phyloP scores from a whole-genome alignment of 2,329 filamentous ascomycete species.

The Ceratocystis huliohia region DNA sequence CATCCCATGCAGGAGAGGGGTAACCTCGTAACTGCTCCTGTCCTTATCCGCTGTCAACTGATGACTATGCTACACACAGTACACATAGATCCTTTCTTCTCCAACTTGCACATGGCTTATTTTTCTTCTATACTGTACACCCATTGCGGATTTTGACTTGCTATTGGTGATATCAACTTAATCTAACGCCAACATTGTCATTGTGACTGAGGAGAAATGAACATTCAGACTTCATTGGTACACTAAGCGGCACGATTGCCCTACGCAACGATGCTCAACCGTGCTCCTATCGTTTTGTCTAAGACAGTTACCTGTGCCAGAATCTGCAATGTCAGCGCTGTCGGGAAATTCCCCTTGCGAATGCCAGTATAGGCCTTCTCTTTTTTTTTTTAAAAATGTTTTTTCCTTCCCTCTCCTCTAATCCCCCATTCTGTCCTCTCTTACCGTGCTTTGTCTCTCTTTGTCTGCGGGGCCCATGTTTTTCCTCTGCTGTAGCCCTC shows the following conservation, averaged over 20 bases:
- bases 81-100: neutral
- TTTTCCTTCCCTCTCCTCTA: no score
- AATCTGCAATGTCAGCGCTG: neutral
- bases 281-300: neutral
- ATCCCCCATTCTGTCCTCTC: neutral
- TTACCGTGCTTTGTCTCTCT: neutral
- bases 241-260: neutral
- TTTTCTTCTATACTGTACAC: neutral
- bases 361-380: neutral
- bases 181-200: neutral
- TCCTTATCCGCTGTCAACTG: slow-evolving; percentile 9
- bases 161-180: no score
- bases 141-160: no score
- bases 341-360: neutral
- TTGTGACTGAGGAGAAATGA: neutral
- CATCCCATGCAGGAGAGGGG: neutral
- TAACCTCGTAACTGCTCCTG: slow-evolving; percentile 6
- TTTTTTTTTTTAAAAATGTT: neutral
- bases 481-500: neutral
- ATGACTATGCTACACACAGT: neutral
- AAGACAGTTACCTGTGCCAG: neutral
- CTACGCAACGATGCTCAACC: neutral
- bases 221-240: neutral
- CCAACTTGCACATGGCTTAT: neutral
- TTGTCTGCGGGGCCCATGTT: neutral